Base-by-base conservation (phyloP, 495 filamentous ascomycete species). In the Xylaria longipes region DNA sequence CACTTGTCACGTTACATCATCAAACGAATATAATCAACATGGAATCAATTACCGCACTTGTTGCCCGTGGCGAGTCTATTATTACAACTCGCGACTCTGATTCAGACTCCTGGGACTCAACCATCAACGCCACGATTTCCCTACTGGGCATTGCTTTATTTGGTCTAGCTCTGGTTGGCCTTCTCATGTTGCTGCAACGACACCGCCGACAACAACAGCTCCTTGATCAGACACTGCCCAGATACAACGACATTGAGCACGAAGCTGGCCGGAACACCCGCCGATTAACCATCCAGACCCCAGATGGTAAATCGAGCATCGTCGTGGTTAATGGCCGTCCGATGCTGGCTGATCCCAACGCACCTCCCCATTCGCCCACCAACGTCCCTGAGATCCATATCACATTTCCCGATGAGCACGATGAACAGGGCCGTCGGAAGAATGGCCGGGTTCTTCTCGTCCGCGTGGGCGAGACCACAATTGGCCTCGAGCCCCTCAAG, bases 381-480 rank as follows among this genome's bases (percentile, higher is more conserved):
- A 86, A 86, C 68, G 89, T 98, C 15, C 96, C 96, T 14, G 94
- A 98, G 82, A 99, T 99, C 77, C 93, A 95, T 80, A 97, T 99
- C 78, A 99, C 96, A 0, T 98, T 99, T 84, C 96, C 96, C 17
- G 96, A 99, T 74, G 95, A 98, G 86, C 89, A 92, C 65, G 95
- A 94, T 75, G 92, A 97, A 74, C 89, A 90, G 56, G 97, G 97
- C 68, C 92, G 92, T 80, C 88, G 88, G 71, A 93, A 91, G 83
- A 94, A 91, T 61, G 95, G 94, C 35, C 88, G 94, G 12, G 92
- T 97, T 33, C 92, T 99, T n/a, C 88, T 98, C 14, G 95, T 99
- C 33, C 87, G 92, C 56, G 94, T 99, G 72, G 95, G 94, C 70
- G 97, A 98, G 58, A 87, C 93, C 56, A 87, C 89, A 60, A 89